Conservation (phyloP, 257 asterid genomes). For the Gentiana straminea region DNA sequence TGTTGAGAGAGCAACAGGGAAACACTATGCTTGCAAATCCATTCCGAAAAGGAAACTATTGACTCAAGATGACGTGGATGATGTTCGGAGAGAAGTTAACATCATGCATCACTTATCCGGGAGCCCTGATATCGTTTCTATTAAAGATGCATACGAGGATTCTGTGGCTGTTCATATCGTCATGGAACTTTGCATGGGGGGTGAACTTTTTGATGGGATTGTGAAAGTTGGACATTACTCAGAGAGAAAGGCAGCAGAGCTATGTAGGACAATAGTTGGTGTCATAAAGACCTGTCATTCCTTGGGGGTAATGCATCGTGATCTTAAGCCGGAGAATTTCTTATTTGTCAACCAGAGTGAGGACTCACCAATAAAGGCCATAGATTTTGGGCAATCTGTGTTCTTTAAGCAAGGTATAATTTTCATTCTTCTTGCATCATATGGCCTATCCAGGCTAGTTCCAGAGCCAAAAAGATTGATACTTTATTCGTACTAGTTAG, state of each 20-base stretch:
- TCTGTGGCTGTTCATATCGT: slow-evolving; percentile 76
- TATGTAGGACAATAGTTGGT: slow-evolving; percentile 61
- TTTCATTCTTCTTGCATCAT: no score
- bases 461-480: no score
- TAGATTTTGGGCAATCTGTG: slow-evolving; percentile 78
- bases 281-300: slow-evolving; percentile 81
- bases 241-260: slow-evolving; percentile 73
- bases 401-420: slow-evolving; percentile 78
- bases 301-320: slow-evolving; percentile 88
- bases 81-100: slow-evolving; percentile 83
- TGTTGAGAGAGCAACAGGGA: slow-evolving; percentile 45
- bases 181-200: slow-evolving; percentile 89
- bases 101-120: slow-evolving; percentile 93
- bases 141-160: slow-evolving; percentile 83
- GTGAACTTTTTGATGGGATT: slow-evolving; percentile 92
- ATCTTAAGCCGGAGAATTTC: slow-evolving; percentile 88
- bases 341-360: slow-evolving; percentile 60
- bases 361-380: slow-evolving; percentile 69
- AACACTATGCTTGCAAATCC: slow-evolving; percentile 69
- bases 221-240: slow-evolving; percentile 73
- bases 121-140: slow-evolving; percentile 56
- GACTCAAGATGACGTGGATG: slow-evolving; percentile 75
- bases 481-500: no score
- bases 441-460: no score
- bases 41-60: slow-evolving; percentile 69